Evolutionary conservation across 2,329 filamentous ascomycete genomes (phyloP), one percentile per base, ranked within the genome.

Genomic region (Aurifilum marmelostoma): DNA sequence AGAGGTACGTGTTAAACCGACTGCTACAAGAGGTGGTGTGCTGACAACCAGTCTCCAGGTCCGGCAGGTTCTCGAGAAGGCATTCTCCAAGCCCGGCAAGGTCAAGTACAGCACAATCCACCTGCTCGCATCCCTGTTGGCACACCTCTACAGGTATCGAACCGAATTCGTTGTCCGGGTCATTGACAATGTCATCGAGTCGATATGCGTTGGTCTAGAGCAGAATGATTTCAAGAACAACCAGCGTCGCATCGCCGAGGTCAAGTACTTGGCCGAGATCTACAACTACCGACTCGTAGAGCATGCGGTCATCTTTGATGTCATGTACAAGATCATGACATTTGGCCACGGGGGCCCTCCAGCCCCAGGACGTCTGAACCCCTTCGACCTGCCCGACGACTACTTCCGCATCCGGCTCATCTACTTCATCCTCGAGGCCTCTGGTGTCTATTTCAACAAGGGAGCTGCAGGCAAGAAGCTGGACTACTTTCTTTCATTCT

Each of bases 241-340:
- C 77, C 96, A 99, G 80, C 91, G 94, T 70, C 91, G 96, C 29
- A 91, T 99, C 71, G 93, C 97, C 2, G 95, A 98, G 79, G 93
- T 97, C 76, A 98, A 97, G 78, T 99, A 97, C 77, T 85, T 99
- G 6, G 94, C 93, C 29, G 96, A 99, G 80, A 87, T 99, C 12
- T 99, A 99, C 82, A 97, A 97, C 76, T 99, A 98, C 78, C 92
- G 96, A 68, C 93, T 99, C 88, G 87, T 99, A 50, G 96, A 99
- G 79, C 96, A 97, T 58, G 92, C 93, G 0, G 92, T 98, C 32
- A 91, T 99, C 65, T 99, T 99, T 75, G 96, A 99, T 76, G 93
- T 91, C 0, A 87, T 99, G 80, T 99, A 97, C 83, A 94, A 93
- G 76, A 92, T 99, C 74, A 86, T 97, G 77, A 97, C 93, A 9